Base-by-base conservation (phyloP, 805 yeast species). In the Kazachstania kunashirensis region DNA sequence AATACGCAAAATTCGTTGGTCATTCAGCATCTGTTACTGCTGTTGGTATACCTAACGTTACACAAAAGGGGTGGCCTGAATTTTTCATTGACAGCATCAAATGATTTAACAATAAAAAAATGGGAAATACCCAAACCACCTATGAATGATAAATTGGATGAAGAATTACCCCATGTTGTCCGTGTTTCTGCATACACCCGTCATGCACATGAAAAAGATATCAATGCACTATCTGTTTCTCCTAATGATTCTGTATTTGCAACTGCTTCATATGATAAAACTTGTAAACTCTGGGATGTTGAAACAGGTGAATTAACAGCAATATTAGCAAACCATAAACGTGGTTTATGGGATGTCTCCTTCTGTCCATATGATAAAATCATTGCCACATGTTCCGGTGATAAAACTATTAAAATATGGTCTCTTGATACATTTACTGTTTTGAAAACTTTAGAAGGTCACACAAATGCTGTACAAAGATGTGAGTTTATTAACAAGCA, bases 201-300 rank as follows among this genome's bases (percentile, higher is more conserved):
- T 66, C 76, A 88, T 52, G 97, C 96, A 1, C 99, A 92, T 57
- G 97, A 92, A 38, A 92, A 89, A 57, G 96, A 92, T 59, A 92
- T 92, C 42, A 94, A 92, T 52, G 73, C 89, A 2, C 63, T 92
- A 36, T 96, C 86, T 45, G 67, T 92, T 4, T 71, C 96, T n/a
- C 95, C 96, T 13, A 84, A 86, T 52, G 94, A 89, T 59, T 80
- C 79, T 45, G 67, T 71, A 34, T 78, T 92, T 52, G 97, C 95
- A 0, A 81, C 96, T 1, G 97, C 95, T 2, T 83, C 95, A 10
- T 94, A 83, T 56, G 99, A 92, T 59, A 84, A 89, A 52, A 71
- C 88, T 2, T 92, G 83, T 42, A 92, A 92, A 53, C 64, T 92
- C 3, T 92, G 97, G 97, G 79, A 82, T 53, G 53, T 77, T 18